These are phyloP conservation scores for Tricholoma saponaceum DNA, from an alignment of 768 basidiomycete species.

Conservation along the genomic window DNA sequence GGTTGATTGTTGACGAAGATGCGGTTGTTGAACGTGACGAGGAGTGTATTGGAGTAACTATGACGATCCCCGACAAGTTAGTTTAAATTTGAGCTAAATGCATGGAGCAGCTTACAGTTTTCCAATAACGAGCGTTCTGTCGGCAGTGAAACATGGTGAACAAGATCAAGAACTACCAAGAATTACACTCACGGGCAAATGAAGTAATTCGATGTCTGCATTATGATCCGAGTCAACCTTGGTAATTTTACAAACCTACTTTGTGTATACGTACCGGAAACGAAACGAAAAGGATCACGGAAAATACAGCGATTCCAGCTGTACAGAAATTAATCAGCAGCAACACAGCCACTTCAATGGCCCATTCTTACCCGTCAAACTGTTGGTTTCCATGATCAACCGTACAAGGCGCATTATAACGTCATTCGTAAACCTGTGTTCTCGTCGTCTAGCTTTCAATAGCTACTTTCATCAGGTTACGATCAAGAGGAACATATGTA, in stretches of 20 bases:
- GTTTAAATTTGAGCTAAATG: background rate
- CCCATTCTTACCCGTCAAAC: no score
- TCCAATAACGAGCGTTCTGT: slow-evolving; percentile 5
- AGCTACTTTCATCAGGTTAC: background rate
- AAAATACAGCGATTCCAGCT: slow-evolving; percentile 1
- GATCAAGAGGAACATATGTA: background rate
- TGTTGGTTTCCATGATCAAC: slow-evolving; percentile 8
- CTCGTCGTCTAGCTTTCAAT: background rate
- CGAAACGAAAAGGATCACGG: slow-evolving; percentile 10
- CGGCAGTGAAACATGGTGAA: background rate
- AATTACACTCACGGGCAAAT: slow-evolving; percentile 6
- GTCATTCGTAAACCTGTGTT: slow-evolving; percentile 1
- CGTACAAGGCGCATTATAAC: slow-evolving; percentile 3
- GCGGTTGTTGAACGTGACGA: slow-evolving; percentile 6
- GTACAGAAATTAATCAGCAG: background rate
- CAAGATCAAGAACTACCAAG: no score
- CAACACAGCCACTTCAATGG: no score
- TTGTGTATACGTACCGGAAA: background rate
- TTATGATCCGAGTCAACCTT: background rate
- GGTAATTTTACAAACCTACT: background rate
- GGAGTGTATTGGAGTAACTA: slow-evolving; percentile 6
- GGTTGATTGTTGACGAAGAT: background rate
- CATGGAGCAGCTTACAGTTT: slow-evolving; percentile 4
- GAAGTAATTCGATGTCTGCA: slow-evolving; percentile 1
- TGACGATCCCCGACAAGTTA: background rate